Percentiles rank a stretch among this genome's conserved stretches.
Conservation (phyloP, 2,329 filamentous ascomycete species). For the Penicillium sp. region DNA sequence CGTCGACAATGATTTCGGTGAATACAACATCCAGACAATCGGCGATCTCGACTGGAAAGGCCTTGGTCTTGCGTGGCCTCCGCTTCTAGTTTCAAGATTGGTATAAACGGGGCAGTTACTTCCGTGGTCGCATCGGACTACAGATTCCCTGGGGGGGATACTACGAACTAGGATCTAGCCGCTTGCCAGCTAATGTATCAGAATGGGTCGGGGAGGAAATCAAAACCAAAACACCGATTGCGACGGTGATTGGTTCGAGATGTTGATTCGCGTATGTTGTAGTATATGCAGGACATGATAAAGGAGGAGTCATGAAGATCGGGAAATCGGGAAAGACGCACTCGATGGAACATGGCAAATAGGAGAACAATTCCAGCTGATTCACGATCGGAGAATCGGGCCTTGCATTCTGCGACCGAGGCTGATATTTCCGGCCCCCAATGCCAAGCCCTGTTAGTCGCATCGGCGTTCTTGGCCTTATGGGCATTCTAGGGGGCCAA, state of each 20-base stretch:
- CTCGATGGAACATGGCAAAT: background rate
- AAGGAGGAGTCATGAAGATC: background rate
- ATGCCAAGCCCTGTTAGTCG: constrained; percentile 1
- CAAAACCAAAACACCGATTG: background rate
- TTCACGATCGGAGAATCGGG: background rate
- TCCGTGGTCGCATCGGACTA: background rate
- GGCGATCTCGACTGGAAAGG: background rate
- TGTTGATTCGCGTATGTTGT: too few species aligned
- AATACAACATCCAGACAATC: background rate
- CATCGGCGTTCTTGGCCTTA: background rate
- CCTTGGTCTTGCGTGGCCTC: background rate
- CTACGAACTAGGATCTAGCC: background rate
- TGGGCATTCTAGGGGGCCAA: background rate
- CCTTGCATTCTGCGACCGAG: background rate
- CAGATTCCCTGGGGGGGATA: background rate
- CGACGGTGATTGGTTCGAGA: background rate
- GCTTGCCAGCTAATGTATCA: background rate
- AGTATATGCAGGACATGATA: background rate
- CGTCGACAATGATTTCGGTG: too few species aligned
- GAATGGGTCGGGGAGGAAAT: background rate
- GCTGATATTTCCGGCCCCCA: constrained; percentile 3
- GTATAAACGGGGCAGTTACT: background rate
- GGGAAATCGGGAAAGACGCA: background rate
- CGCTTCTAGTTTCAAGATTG: background rate
- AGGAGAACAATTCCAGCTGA: background rate